phyloP scores from a whole-genome alignment of 1,284 basidiomycete genomes.

The Rhizopogon parksii region DNA sequence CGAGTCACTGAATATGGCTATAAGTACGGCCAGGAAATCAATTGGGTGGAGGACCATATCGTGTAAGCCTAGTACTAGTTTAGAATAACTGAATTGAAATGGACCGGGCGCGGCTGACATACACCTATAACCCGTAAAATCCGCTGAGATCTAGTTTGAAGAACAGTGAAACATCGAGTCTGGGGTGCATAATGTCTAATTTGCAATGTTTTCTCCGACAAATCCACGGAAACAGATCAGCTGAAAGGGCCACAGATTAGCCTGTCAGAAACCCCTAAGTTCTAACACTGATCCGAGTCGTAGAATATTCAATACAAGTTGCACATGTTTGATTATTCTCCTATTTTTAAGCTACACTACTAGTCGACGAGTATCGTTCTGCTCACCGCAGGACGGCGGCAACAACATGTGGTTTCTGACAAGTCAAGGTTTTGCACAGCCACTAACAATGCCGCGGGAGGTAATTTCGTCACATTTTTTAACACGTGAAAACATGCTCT shows the following conservation, averaged over 20 bases:
- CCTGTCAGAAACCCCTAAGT: too few relatives aligned
- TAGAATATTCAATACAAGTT: too few relatives aligned
- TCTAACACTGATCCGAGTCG: too few relatives aligned
- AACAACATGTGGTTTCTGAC: too few relatives aligned
- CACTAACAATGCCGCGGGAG: background rate
- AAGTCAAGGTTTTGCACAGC: background rate
- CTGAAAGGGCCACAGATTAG: too few relatives aligned
- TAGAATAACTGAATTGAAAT: background rate
- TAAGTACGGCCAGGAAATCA: background rate
- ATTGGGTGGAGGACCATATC: background rate
- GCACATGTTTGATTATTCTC: too few relatives aligned
- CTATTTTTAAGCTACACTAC: too few relatives aligned
- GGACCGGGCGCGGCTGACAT: background rate
- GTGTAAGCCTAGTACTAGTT: background rate
- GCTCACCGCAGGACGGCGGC: too few relatives aligned
- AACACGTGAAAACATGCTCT: slow-evolving; percentile 9
- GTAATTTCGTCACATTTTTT: slow-evolving; percentile 2
- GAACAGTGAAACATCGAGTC: slow-evolving; percentile 1
- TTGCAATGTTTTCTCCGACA: background rate
- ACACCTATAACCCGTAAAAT: background rate
- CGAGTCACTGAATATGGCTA: background rate
- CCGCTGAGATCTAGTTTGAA: background rate
- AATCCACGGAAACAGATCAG: too few relatives aligned
- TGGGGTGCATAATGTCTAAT: background rate
- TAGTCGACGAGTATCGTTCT: too few relatives aligned